Evolutionary conservation across 176 grass and related monocot genomes (phyloP), one percentile per base, ranked within the genome.

Genomic region (Cenchrus americanus): DNA sequence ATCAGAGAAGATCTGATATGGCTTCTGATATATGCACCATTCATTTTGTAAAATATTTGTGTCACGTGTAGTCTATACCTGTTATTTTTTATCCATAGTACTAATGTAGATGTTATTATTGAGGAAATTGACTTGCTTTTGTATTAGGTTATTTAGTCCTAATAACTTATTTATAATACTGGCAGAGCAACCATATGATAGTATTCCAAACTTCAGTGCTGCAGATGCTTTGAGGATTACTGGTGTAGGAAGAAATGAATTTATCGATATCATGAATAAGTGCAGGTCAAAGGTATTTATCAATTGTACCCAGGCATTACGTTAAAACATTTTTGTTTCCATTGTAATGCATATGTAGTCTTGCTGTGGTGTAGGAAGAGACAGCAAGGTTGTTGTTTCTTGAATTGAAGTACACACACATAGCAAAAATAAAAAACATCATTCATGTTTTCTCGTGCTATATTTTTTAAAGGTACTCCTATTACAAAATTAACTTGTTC

Each of bases 231-330:
- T 98, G 30, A 89, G 96, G 84, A 90, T 98, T 80, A 95, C 91
- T 46, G 96, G 89, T 68, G 76, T 98, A 64, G 93, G 96, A 69
- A 87, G 96, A 84, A 98, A 98, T 63, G 96, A 98, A 70, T 98
- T 95, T 86, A 98, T 98, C 17, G 93, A 98, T 86, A 98, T 94
- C 73, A 98, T 98, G 96, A 95, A 98, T 76, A 95, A 92, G 74
- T 98, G 93, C 83, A 93, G 87, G 90, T 98, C 96, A 70, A 98
- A 98, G 96, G 96, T 98, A 87, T 75, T 77, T 60, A 15, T 58
- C 65, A 75, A 47, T 22, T 54, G 26, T 57, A 46, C 21, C 37
- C 10, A 58, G 5, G 0, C 46, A 37, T 54, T 76, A 48, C 8
- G 73, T 13, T 75, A 75, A 60, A 75, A 60, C 9, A 41, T 76